These are phyloP conservation scores for Umbelopsis isabellina DNA, from an alignment of 192 early-diverging fungal genomes.

Conservation along the genomic window DNA sequence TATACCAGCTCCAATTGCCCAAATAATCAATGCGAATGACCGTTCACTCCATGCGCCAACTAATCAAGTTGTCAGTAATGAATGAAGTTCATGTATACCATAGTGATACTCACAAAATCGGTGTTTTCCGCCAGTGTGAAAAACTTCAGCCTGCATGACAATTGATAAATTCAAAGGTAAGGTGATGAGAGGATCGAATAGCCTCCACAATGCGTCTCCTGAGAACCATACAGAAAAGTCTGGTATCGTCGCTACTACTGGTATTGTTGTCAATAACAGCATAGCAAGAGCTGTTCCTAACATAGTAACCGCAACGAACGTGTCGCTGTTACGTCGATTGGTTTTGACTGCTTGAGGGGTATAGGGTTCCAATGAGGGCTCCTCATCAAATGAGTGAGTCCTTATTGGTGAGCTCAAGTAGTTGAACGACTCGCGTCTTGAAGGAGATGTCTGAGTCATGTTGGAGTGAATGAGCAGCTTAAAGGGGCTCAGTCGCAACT, in stretches of 20 bases:
- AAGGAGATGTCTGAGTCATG: neutral
- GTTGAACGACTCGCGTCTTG: neutral
- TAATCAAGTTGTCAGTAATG: constrained; percentile 8
- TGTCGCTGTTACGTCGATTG: neutral
- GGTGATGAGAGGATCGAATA: constrained; percentile 42
- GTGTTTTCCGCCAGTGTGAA: constrained; percentile 26
- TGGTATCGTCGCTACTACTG: constrained; percentile 31
- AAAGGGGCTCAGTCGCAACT: too few species aligned
- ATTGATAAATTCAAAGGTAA: constrained; percentile 38
- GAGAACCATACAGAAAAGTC: constrained; percentile 36
- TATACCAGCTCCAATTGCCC: constrained; percentile 36
- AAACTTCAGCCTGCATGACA: constrained; percentile 32
- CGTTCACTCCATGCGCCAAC: constrained; percentile 34
- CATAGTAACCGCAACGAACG: constrained; percentile 1
- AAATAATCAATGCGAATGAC: constrained; percentile 32
- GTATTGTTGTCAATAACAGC: constrained; percentile 33
- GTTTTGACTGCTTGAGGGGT: neutral
- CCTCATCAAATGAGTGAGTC: constrained; percentile 2
- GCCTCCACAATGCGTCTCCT: constrained; percentile 37
- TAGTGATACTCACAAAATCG: constrained; percentile 32
- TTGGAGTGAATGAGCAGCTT: neutral
- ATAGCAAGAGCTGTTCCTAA: constrained; percentile 30
- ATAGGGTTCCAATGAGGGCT: neutral
- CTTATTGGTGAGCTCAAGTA: neutral
- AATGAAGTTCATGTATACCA: neutral